These are phyloP conservation scores for Tricholoma flavovirens DNA, from an alignment of 768 basidiomycete species.

Conservation along the genomic window DNA sequence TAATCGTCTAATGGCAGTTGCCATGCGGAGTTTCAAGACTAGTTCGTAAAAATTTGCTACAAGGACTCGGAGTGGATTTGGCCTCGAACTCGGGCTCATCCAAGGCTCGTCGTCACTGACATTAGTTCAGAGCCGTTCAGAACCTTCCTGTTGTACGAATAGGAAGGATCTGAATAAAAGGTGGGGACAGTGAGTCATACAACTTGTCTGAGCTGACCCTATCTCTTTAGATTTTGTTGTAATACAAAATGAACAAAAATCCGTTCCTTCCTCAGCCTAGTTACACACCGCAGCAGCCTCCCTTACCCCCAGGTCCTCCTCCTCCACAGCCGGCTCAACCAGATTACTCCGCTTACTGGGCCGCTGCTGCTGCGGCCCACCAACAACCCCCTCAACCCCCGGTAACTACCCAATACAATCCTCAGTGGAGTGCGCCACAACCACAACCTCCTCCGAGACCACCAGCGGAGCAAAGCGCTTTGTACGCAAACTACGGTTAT, in stretches of 20 bases:
- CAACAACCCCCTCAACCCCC: conserved; percentile 47
- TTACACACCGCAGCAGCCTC: conserved; percentile 69
- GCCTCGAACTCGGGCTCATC: background rate
- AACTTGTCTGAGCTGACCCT: background rate
- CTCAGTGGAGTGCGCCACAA: conserved; percentile 64
- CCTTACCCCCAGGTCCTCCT: conserved; percentile 75
- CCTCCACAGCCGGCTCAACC: conserved; percentile 61
- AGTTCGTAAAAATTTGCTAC: conserved; percentile 8
- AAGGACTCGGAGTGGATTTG: background rate
- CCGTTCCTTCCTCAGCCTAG: conserved; percentile 68
- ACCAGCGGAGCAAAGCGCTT: conserved; percentile 71
- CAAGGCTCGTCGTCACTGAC: background rate
- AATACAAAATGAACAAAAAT: conserved; percentile 70
- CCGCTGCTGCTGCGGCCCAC: conserved; percentile 46
- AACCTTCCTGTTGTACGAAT: background rate
- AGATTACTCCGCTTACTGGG: conserved; percentile 79
- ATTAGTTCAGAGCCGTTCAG: background rate
- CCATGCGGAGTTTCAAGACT: conserved; percentile 3
- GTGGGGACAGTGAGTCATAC: conserved; percentile 7
- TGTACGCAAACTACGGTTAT: conserved; percentile 92
- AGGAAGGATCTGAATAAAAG: conserved; percentile 5
- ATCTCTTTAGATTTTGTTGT: conserved; percentile 9
- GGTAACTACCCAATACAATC: conserved; percentile 45
- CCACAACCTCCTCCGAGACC: conserved; percentile 45
- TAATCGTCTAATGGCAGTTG: background rate